Evolutionary conservation across 352 stramenopile genomes (phyloP), one percentile per base, ranked within the genome.

Genomic region (Globisporangium nagaii): DNA sequence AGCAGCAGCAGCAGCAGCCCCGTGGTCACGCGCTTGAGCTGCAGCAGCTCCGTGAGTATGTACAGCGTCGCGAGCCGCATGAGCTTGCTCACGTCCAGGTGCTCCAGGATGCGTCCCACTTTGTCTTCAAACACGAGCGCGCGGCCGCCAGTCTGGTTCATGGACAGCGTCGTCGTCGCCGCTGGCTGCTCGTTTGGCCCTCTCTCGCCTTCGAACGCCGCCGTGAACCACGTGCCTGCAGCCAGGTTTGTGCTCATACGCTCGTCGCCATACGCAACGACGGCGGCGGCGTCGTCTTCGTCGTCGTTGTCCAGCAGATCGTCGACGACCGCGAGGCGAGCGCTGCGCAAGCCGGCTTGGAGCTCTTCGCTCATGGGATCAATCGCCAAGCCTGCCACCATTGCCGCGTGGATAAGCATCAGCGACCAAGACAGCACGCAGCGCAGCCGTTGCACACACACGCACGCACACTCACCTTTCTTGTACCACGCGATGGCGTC

Each of bases 61-160:
- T 86, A 86, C 49, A 84, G 51, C 5, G 59, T 58, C 12, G 65
- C 68, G 12, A 91, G 58, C 11, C 66, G 79, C 30, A 66, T 54
- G 15, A 90, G 62, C 49, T 85, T 85, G 19, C 53, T 41, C 25
- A 86, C 31, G 41, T 87, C 75, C 22, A 90, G 53, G 49, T 86
- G 74, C 37, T 71, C 59, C 44, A 88, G 43, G 11, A 88, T 56
- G 7, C 63, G 66, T 15, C 73, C 72, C 17, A 88, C 65, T 41
- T 86, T 87, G 12, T 58, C 58, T 52, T 86, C 63, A 66, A 90
- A 88, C 22, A 75, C 56, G 13, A 72, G 64, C 8, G 58, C 62
- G 7, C 52, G 39, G 25, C 53, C 53, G 7, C 56, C 28, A 2
- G 22, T 50, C 40, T 60, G 42, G 11, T 22, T 54, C 1, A 8